Conservation (phyloP, 345 rosid genomes). For the Kandelia obovata region DNA sequence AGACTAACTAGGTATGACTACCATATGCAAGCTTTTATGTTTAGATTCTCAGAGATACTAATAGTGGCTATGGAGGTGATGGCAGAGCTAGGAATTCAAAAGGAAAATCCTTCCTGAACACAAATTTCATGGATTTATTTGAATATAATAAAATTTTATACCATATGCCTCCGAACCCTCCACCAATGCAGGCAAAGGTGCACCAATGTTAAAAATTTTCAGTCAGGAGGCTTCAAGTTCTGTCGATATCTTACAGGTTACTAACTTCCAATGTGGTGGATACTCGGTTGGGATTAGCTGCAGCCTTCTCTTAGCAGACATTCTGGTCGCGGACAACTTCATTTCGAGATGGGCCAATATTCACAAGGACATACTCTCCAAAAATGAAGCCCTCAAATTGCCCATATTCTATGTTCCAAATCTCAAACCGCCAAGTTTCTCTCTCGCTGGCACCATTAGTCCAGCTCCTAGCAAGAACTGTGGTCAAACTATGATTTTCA, state of each 20-base stretch:
- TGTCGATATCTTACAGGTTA: slow-evolving; percentile 43
- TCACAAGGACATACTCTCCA: slow-evolving; percentile 37
- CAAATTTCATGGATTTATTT: neutral
- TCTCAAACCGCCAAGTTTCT: slow-evolving; percentile 18
- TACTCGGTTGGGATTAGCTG: slow-evolving; percentile 82
- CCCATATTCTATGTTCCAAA: slow-evolving; percentile 57
- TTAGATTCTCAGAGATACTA: no score
- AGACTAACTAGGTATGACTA: no score
- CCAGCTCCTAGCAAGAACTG: slow-evolving; percentile 34
- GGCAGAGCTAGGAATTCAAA: no score
- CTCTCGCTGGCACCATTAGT: slow-evolving; percentile 6
- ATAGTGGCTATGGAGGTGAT: no score
- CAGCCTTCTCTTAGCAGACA: slow-evolving; percentile 65
- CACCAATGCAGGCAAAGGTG: no score
- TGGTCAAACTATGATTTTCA: slow-evolving; percentile 32
- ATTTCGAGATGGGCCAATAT: slow-evolving; percentile 55
- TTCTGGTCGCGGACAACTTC: slow-evolving; percentile 39
- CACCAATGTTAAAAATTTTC: neutral
- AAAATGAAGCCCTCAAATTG: slow-evolving; percentile 10
- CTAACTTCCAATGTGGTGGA: slow-evolving; percentile 82
- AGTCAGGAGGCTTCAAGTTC: no score
- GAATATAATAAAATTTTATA: neutral
- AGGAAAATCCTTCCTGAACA: neutral
- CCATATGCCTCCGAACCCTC: neutral
- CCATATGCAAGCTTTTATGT: no score